phyloP scores from a whole-genome alignment of 2,329 filamentous ascomycete species.

The Pyrenophora seminiperda region DNA sequence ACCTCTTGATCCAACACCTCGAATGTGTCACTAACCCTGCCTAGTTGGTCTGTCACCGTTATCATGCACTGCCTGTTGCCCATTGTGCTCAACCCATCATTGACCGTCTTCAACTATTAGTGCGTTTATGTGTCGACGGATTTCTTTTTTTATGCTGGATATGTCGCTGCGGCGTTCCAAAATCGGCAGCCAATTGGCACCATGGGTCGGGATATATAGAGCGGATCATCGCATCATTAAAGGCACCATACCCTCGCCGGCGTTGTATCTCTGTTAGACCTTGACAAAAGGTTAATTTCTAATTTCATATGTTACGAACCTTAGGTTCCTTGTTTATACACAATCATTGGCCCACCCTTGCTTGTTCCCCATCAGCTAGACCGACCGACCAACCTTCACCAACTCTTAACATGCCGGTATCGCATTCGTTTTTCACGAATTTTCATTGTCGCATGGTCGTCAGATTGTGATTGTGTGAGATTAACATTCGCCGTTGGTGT shows the following conservation, averaged over 20 bases:
- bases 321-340: neutral
- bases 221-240: conserved; percentile 8
- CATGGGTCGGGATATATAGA: conserved; percentile 8
- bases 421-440: neutral
- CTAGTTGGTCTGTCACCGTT: conserved; percentile 65
- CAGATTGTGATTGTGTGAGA: neutral
- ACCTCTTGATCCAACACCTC: neutral
- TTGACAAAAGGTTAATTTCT: conserved; percentile 10
- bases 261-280: conserved; percentile 6
- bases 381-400: neutral
- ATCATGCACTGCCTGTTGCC: conserved; percentile 71
- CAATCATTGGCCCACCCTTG: neutral
- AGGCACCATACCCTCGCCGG: conserved; percentile 3
- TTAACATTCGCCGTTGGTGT: neutral
- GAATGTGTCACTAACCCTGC: conserved; percentile 3
- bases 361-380: neutral
- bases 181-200: conserved; percentile 16
- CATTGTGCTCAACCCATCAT: conserved; percentile 72
- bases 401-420: fast-evolving
- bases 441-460: neutral
- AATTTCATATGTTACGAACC: conserved; percentile 8
- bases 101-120: conserved; percentile 79
- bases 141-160: conserved; percentile 7
- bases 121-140: conserved; percentile 2
- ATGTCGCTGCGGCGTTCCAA: conserved; percentile 6